These are phyloP conservation scores for Leucosporidium creatinivorum DNA, from an alignment of 768 basidiomycete species.

Conservation along the genomic window DNA sequence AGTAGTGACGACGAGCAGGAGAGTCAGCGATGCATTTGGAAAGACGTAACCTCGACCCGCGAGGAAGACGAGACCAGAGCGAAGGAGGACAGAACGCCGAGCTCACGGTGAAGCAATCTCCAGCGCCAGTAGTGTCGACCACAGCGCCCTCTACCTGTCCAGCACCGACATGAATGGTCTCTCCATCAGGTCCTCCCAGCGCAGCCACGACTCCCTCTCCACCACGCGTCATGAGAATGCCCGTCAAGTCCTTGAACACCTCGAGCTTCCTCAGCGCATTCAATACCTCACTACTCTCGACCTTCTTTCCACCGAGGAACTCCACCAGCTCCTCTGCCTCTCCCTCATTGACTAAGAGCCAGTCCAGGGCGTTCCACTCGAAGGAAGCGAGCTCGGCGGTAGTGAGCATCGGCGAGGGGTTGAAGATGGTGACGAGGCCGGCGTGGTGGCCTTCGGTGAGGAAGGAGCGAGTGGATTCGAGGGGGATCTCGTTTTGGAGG, in stretches of 20 bases:
- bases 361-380: conserved; percentile 41
- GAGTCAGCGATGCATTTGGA: neutral
- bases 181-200: neutral
- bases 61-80: neutral
- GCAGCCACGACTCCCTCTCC: conserved; percentile 14
- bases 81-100: neutral
- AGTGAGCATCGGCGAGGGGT: conserved; percentile 46
- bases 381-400: conserved; percentile 37
- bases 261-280: neutral
- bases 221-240: conserved; percentile 31
- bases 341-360: conserved; percentile 46
- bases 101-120: conserved; percentile 38
- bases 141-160: conserved; percentile 18
- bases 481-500: conserved; percentile 47
- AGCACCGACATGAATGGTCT: neutral
- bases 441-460: conserved; percentile 29
- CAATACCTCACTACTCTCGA: neutral
- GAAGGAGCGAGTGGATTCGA: conserved; percentile 37
- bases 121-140: conserved; percentile 39
- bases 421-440: conserved; percentile 41
- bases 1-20: neutral
- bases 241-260: neutral
- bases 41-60: too few relatives aligned
- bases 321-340: conserved; percentile 39
- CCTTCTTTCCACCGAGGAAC: neutral